Evolutionary conservation across 192 early-diverging fungal species (phyloP), one percentile per base, ranked within the genome.

Genomic region (Irineochytrium annulatum): DNA sequence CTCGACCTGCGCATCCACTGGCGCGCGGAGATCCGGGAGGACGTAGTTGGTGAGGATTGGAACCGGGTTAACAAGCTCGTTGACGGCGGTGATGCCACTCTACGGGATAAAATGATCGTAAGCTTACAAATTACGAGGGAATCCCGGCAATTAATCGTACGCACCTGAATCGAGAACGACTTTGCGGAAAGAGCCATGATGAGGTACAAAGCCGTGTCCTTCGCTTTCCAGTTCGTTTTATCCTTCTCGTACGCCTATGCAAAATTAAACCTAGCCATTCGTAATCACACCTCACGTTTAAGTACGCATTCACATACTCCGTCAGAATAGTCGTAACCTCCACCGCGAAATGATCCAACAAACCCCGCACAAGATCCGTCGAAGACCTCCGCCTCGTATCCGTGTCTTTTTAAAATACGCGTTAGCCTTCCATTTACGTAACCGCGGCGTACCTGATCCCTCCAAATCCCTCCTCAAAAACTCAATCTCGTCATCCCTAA

Each of bases 401-500:
- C 19, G 77, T 87, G 48, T 95, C 93, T 81, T 63, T 22, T 29
- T 33, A 37, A 29, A n/a, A 26, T 27, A 60, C 26, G 20, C 14
- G 43, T 13, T 26, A 32, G 31, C 24, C 16, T 2, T 22, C 20
- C 44, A 62, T 32, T 22, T 31, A n/a, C 1, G 28, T 14, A 27
- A 44, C 48, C 24, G 26, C 11, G 34, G 45, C 22, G 46, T 65
- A 86, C 85, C 86, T 17, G 87, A 87, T 30, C 93, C 93, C 67
- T 97, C 95, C 8, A 97, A 58, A 73, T 97, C 95, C 44, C 90
- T 77, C 35, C 93, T 77, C 66, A 97, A 90, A 65, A 88, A 97
- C 55, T 95, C 94, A 67, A 97, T 88, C 27, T 93, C 93, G 53
- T 97, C 95, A 62, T 97, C 94, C 61, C 97, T 90, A 75, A 97